Evolutionary conservation across 164 flowering plant genomes (phyloP).

Genomic region (Macadamia integrifolia): DNA sequence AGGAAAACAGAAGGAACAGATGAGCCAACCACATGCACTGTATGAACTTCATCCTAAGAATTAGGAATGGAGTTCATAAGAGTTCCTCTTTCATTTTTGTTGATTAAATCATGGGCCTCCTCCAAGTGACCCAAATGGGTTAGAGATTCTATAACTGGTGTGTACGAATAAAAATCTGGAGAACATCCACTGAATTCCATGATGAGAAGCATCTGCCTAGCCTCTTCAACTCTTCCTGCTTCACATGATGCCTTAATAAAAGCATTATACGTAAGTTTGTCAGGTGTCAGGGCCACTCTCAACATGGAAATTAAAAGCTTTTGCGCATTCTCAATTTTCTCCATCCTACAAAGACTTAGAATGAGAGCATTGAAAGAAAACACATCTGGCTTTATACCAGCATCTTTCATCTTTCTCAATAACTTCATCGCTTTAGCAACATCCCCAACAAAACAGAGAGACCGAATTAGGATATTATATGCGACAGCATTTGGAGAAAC

Average conservation of each 20-base stretch:
- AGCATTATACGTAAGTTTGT: slow-evolving; percentile 53
- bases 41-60: slow-evolving; percentile 9
- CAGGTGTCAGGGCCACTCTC: slow-evolving; percentile 54
- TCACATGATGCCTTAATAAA: slow-evolving; percentile 52
- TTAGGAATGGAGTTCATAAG: slow-evolving; percentile 16
- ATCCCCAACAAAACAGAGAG: slow-evolving; percentile 59
- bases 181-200: slow-evolving; percentile 58
- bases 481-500: slow-evolving; percentile 59
- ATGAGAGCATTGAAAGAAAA: slow-evolving; percentile 74
- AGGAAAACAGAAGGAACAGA: not conserved
- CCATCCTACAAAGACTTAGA: slow-evolving; percentile 52
- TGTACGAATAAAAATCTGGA: slow-evolving; percentile 56
- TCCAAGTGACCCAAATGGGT: slow-evolving; percentile 20
- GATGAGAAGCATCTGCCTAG: slow-evolving; percentile 44
- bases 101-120: slow-evolving; percentile 37
- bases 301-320: slow-evolving; percentile 55
- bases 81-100: slow-evolving; percentile 28
- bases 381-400: slow-evolving; percentile 60
- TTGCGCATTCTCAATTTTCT: slow-evolving; percentile 53
- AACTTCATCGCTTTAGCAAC: slow-evolving; percentile 42
- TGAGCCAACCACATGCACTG: slow-evolving; percentile 1
- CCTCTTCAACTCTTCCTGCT: slow-evolving; percentile 51
- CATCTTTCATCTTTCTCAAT: slow-evolving; percentile 46
- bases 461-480: slow-evolving; percentile 65
- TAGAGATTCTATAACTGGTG: slow-evolving; percentile 32